These are phyloP conservation scores for Purpureocillium lavendulum DNA, from an alignment of 2,329 filamentous ascomycete species.

Conservation along the genomic window DNA sequence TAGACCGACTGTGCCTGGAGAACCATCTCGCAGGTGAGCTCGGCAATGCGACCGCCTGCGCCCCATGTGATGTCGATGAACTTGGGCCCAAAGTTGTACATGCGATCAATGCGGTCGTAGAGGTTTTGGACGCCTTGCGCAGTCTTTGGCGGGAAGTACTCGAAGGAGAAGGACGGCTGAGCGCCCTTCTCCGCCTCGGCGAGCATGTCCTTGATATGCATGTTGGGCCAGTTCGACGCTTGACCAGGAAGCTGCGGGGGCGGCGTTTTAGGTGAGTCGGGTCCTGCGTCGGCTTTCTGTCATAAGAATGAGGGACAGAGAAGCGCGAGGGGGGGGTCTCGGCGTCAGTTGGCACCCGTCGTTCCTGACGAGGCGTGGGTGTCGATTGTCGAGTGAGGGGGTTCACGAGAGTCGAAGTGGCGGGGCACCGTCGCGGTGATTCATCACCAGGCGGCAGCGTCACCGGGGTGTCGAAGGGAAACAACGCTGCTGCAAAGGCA, in stretches of 20 bases:
- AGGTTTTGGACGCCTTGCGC: constrained; percentile 97
- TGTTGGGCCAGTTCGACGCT: constrained; percentile 35
- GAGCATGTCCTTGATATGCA: constrained; percentile 96
- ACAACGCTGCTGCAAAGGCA: too few species aligned
- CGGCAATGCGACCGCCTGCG: constrained; percentile 81
- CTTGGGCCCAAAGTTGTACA: constrained; percentile 87
- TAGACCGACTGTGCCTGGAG: constrained; percentile 90
- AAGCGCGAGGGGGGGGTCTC: too few species aligned
- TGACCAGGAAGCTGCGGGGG: too few species aligned
- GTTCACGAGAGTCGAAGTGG: too few species aligned
- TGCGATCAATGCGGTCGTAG: constrained; percentile 98
- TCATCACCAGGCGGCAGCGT: too few species aligned
- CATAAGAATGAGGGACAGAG: too few species aligned
- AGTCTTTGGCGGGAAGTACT: constrained; percentile 98
- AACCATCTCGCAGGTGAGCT: constrained; percentile 96
- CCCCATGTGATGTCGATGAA: constrained; percentile 99
- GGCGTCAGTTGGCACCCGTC: too few species aligned
- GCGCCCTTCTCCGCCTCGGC: constrained; percentile 69
- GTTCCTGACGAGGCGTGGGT: neutral
- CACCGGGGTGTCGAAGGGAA: too few species aligned
- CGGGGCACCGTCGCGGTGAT: too few species aligned
- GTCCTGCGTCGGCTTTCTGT: too few species aligned
- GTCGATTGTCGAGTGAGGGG: neutral
- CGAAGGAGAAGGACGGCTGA: constrained; percentile 92
- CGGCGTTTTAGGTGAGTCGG: too few species aligned